A percentile compares a stretch with the other conserved stretches of the same genome.
Evolutionary conservation across 140 eudicot species (phyloP).

Genomic region (Bidens hawaiensis): DNA sequence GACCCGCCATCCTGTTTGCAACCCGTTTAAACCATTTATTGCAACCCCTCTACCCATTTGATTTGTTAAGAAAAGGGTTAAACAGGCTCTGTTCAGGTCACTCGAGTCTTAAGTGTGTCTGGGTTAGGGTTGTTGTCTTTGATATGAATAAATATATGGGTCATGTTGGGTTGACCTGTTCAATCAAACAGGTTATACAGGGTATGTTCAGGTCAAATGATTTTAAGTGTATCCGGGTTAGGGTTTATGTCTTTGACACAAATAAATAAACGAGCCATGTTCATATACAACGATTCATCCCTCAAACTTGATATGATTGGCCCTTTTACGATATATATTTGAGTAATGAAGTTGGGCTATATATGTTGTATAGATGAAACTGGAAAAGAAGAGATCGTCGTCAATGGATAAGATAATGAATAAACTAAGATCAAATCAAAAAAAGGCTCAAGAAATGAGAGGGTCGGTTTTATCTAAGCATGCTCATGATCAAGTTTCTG

Average conservation of each 20-base stretch:
- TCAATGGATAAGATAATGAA: constrained; percentile 94
- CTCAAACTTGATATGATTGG: neutral
- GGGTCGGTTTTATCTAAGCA: constrained; percentile 45
- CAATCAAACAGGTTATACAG: too few relatives aligned
- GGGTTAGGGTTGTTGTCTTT: too few relatives aligned
- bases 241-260: neutral
- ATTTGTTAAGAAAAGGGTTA: too few relatives aligned
- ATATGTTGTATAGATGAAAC: constrained; percentile 69
- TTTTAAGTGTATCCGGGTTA: neutral
- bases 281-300: neutral
- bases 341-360: neutral
- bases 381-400: constrained; percentile 91
- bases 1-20: too few relatives aligned
- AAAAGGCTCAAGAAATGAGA: constrained; percentile 95
- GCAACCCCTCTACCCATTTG: too few relatives aligned
- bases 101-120: too few relatives aligned
- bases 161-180: too few relatives aligned
- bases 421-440: constrained; percentile 78
- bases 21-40: too few relatives aligned
- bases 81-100: too few relatives aligned
- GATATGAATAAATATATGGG: too few relatives aligned
- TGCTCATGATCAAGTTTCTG: constrained; percentile 23
- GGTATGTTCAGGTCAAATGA: neutral
- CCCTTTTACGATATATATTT: neutral
- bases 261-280: neutral